Evolutionary conservation across 306 rosid genomes (phyloP).

Genomic region (Sophora flavescens): DNA sequence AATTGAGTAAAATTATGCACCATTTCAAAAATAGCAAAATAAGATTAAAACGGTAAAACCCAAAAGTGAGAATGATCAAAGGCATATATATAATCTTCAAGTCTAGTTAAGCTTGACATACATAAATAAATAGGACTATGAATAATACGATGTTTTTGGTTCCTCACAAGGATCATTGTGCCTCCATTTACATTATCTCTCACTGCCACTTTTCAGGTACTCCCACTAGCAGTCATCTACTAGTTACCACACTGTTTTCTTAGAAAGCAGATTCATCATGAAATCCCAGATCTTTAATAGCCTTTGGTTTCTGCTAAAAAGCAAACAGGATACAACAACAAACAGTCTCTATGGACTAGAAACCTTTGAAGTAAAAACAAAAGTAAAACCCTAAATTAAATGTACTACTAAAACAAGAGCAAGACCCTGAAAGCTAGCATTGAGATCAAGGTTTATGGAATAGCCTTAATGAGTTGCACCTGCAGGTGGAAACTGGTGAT

Average conservation of each 20-base stretch:
- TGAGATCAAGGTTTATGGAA: slow-evolving; percentile 1
- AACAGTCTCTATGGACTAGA: slow-evolving; percentile 31
- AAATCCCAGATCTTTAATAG: slow-evolving; percentile 47
- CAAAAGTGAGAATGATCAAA: slow-evolving; percentile 12
- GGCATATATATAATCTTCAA: slow-evolving; percentile 38
- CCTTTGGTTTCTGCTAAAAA: slow-evolving; percentile 49
- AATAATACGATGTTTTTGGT: slow-evolving; percentile 36
- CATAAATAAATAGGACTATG: slow-evolving; percentile 23
- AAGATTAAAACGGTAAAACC: not conserved
- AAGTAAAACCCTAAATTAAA: slow-evolving; percentile 39
- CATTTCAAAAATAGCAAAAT: slow-evolving; percentile 37
- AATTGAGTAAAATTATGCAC: slow-evolving; percentile 29
- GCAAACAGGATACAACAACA: slow-evolving; percentile 46
- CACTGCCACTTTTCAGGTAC: slow-evolving; percentile 45
- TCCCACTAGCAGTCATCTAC: slow-evolving; percentile 44
- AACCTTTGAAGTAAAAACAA: slow-evolving; percentile 21
- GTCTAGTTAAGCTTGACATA: slow-evolving; percentile 33
- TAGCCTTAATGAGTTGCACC: slow-evolving; percentile 61
- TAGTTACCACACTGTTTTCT: slow-evolving; percentile 43
- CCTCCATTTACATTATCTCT: slow-evolving; percentile 38
- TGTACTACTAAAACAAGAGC: slow-evolving; percentile 33
- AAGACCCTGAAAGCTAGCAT: not conserved
- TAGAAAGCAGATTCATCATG: slow-evolving; percentile 52
- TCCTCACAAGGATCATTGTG: slow-evolving; percentile 38
- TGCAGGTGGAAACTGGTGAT: slow-evolving; percentile 54